These are phyloP conservation scores for Candida nitratophila DNA, from an alignment of 805 yeast species.

Conservation along the genomic window DNA sequence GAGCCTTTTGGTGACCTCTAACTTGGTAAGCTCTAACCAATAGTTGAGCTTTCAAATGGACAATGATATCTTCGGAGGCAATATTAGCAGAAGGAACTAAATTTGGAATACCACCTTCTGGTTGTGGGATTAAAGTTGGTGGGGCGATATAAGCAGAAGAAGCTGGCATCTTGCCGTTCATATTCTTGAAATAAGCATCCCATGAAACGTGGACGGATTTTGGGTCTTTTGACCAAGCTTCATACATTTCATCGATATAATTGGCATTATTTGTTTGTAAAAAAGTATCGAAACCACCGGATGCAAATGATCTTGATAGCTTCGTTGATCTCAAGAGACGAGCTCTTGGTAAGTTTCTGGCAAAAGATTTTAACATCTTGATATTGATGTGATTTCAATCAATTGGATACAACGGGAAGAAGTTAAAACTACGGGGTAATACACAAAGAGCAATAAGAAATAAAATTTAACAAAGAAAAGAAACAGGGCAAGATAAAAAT, in stretches of 20 bases:
- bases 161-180: conserved; percentile 63
- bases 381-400: not conserved
- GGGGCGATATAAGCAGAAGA: conserved; percentile 82
- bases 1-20: conserved; percentile 94
- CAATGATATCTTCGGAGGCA: conserved; percentile 59
- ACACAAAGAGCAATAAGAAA: not conserved
- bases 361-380: conserved; percentile 3
- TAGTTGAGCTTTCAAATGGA: conserved; percentile 92
- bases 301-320: conserved; percentile 22
- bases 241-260: conserved; percentile 97
- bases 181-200: conserved; percentile 93
- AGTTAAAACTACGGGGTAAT: not conserved
- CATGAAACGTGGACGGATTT: conserved; percentile 88
- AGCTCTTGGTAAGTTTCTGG: conserved; percentile 12
- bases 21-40: conserved; percentile 98
- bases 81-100: conserved; percentile 45
- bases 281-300: conserved; percentile 58
- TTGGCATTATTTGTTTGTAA: conserved; percentile 78
- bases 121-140: conserved; percentile 79
- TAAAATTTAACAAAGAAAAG: not conserved
- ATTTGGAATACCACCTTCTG: conserved; percentile 69
- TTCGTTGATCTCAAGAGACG: conserved; percentile 9
- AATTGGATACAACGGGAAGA: not conserved
- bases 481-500: not conserved
- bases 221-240: conserved; percentile 91